A percentile compares a stretch with the other conserved stretches of the same genome.
phyloP scores from a whole-genome alignment of 805 yeast species.

The Lipomyces spencermartinsiae region DNA sequence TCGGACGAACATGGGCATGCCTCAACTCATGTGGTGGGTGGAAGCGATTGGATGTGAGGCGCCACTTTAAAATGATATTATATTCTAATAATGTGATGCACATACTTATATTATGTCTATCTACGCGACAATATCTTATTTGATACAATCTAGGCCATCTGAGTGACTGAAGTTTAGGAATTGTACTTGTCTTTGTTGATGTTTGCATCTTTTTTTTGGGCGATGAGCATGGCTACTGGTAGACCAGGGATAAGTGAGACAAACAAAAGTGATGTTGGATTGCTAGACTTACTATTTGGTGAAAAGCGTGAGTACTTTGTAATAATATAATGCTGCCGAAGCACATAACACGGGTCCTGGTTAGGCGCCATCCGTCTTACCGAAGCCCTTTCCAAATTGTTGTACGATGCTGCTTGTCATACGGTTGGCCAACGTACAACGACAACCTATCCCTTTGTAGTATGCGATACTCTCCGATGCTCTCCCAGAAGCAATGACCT shows the following conservation, averaged over 20 bases:
- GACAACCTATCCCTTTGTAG: too few relatives aligned
- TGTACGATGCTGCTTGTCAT: too few relatives aligned
- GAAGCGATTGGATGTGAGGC: slow-evolving; percentile 6
- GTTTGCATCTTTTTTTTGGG: not conserved
- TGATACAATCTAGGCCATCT: not conserved
- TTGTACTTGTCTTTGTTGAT: not conserved
- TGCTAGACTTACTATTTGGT: too few relatives aligned
- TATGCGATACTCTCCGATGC: too few relatives aligned
- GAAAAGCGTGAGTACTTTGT: too few relatives aligned
- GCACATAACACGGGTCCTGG: too few relatives aligned
- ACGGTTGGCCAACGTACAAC: too few relatives aligned
- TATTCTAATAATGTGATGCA: not conserved
- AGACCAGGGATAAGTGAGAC: not conserved
- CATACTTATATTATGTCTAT: not conserved
- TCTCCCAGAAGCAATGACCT: too few relatives aligned
- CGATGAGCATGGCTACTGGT: not conserved
- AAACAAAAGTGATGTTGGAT: too few relatives aligned
- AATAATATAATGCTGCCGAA: too few relatives aligned
- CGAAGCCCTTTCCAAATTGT: too few relatives aligned
- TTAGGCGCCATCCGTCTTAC: too few relatives aligned
- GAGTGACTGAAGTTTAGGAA: not conserved
- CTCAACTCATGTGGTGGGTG: not conserved
- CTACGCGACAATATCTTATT: not conserved
- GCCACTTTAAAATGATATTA: not conserved
- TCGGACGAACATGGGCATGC: not conserved